A percentile compares a stretch with the other conserved stretches of the same genome.
phyloP scores from a whole-genome alignment of 495 filamentous ascomycete genomes.

The Melanomma pulvis-pyrius region DNA sequence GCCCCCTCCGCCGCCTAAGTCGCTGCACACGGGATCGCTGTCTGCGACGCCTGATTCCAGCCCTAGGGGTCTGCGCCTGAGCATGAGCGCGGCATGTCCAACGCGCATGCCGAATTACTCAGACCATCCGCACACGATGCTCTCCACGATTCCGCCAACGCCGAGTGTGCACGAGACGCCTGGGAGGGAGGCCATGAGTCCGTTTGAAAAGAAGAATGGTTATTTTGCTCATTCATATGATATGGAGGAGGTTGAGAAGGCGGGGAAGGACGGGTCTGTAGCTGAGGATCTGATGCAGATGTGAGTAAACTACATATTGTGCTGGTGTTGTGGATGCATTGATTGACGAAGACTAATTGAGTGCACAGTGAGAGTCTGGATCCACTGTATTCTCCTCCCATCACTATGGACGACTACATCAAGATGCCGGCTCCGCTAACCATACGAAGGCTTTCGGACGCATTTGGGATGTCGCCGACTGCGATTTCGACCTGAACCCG shows the following conservation, averaged over 20 bases:
- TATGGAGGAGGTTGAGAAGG: slow-evolving; percentile 3
- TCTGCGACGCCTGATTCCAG: not conserved
- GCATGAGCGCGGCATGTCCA: slow-evolving; percentile 31
- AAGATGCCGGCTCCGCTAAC: slow-evolving; percentile 24
- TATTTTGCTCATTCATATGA: slow-evolving; percentile 31
- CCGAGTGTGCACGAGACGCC: slow-evolving; percentile 12
- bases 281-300: slow-evolving; percentile 24
- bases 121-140: not conserved
- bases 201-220: slow-evolving; percentile 19
- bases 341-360: not conserved
- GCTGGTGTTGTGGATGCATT: not conserved
- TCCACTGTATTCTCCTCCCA: slow-evolving; percentile 27
- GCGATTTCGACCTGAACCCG: no score
- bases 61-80: slow-evolving; percentile 13
- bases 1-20: not conserved
- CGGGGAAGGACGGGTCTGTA: not conserved
- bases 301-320: slow-evolving; percentile 4
- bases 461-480: slow-evolving; percentile 6
- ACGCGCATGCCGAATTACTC: slow-evolving; percentile 24
- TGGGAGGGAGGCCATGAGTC: slow-evolving; percentile 12
- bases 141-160: slow-evolving; percentile 30
- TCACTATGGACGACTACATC: not conserved
- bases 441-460: slow-evolving; percentile 19
- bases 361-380: slow-evolving; percentile 29
- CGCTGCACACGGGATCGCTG: slow-evolving; percentile 3